Conservation (phyloP, 2,329 filamentous ascomycete genomes). For the Davidsoniella virescens region DNA sequence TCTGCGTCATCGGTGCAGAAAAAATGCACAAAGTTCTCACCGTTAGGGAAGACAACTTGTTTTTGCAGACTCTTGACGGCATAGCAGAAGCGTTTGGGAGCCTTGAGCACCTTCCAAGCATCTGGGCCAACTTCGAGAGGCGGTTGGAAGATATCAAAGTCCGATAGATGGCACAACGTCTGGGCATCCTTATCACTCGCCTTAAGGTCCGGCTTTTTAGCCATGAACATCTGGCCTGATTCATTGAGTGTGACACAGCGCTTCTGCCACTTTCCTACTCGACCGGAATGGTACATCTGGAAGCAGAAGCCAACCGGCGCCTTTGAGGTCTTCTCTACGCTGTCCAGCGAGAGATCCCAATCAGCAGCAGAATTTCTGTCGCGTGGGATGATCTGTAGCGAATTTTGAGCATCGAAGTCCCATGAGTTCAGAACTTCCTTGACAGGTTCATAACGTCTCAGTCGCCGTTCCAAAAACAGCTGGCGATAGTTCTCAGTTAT, state of each 20-base stretch:
- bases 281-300: slow-evolving; percentile 65
- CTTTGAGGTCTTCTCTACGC: slow-evolving; percentile 40
- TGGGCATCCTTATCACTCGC: slow-evolving; percentile 47
- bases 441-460: slow-evolving; percentile 74
- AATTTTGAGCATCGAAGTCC: slow-evolving; percentile 67
- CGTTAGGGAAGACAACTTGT: slow-evolving; percentile 63
- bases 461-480: slow-evolving; percentile 62
- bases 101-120: slow-evolving; percentile 50
- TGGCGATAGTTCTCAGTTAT: slow-evolving; percentile 61
- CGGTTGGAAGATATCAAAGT: slow-evolving; percentile 81
- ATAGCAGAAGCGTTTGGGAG: slow-evolving; percentile 72
- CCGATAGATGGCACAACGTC: slow-evolving; percentile 69
- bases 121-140: slow-evolving; percentile 24
- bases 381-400: slow-evolving; percentile 46
- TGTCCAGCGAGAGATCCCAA: slow-evolving; percentile 46
- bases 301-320: slow-evolving; percentile 52
- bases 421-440: slow-evolving; percentile 85
- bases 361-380: slow-evolving; percentile 37
- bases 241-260: slow-evolving; percentile 57
- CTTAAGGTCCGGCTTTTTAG: slow-evolving; percentile 52
- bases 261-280: slow-evolving; percentile 77
- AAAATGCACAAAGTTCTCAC: slow-evolving; percentile 80
- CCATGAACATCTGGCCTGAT: slow-evolving; percentile 54
- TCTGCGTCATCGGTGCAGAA: slow-evolving; percentile 63
- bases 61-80: slow-evolving; percentile 89